Evolutionary conservation across 2,329 filamentous ascomycete species (phyloP), one percentile per base, ranked within the genome.

Genomic region (Xylaria sp.): DNA sequence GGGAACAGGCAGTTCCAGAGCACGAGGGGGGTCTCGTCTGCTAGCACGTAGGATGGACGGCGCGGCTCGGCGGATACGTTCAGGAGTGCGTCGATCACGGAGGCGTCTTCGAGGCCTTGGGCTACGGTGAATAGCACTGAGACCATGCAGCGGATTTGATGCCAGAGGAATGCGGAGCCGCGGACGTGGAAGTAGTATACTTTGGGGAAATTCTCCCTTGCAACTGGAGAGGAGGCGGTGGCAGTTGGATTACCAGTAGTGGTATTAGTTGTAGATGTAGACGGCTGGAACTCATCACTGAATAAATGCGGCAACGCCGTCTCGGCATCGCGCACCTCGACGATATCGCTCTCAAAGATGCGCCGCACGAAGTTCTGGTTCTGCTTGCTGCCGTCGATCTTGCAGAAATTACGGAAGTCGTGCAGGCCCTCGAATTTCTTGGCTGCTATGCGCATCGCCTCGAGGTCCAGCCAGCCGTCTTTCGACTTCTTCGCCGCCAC

Each of bases 321-420:
- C 48, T 81, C 83, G 20, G 82, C 80, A 77, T 84, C 86, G 25
- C 86, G 80, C 2, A 94, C 89, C 76, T 91, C 87, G 68, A 93
- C 90, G 71, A 99, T 92, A 75, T 91, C 90, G 10, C 94, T 89
- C 81, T 92, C 89, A 79, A 91, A 94, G 74, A 99, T 94, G 52
- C 88, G 87, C 51, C 96, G 87, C 74, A 88, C 83, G 76, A 95
- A 98, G 78, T 93, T 96, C 41, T 89, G 89, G 74, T 97, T 93
- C 81, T 97, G 93, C 84, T 98, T 98, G 75, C 87, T 90, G 0
- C 92, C 87, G 81, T 99, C 96, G 68, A 98, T 86, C 81, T 97
- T 97, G 87, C 96, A 98, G 78, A 98, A 92, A 81, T 99, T 99
- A 69, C 96, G 90, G 82, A 98, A 99, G 82, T 99, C 96, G 81